Evolutionary conservation across 1,284 basidiomycete genomes (phyloP), one percentile per base, ranked within the genome.

Genomic region (Mycena sp.): DNA sequence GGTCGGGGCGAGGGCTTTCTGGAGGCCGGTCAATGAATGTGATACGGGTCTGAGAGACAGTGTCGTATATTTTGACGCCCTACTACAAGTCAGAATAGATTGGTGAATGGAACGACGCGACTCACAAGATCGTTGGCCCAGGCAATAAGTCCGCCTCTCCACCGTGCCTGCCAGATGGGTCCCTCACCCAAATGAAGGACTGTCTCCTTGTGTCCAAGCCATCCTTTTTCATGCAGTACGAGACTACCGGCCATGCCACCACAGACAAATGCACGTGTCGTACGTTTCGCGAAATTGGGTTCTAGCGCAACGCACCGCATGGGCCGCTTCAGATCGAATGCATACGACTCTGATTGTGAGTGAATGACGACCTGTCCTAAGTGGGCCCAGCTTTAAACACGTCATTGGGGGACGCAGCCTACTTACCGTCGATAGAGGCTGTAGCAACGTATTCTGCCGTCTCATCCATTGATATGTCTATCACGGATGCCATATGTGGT

Each of bases 11-110:
- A 1, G 96, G 95, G 62, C 94, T 90, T 64, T 92, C 87, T 0
- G 85, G 74, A 4, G 93, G 90, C 41, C 96, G 84, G 73, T 96
- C 91, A 63, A 99, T 95, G 76, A 88, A 95, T 1, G 92, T 92
- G 62, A 99, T 92, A 6, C 93, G 87, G 40, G 90, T 87, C 68
- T 92, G 88, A 0, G 92, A 92, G 3, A 81, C 79, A 0, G 89
- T 91, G 74, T 99, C 96, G 73, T 96, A 97, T 52, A 99, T 92
- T 73, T 96, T 95, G 58, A 99, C 93, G 21, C 98, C 98, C 90
- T 94, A 63, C 12, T 25, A 4, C 11, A 46, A 5, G 43, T 62
- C n/a, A 50, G 35, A 32, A 17, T 16, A 37, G 30, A 32, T 14
- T 5, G 29, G 40, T 11, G 38, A 11, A 16, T 23, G 0, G 3